A percentile compares a stretch with the other conserved stretches of the same genome.
Conservation (phyloP, 805 yeast genomes). For the Nakazawaea holstii region DNA sequence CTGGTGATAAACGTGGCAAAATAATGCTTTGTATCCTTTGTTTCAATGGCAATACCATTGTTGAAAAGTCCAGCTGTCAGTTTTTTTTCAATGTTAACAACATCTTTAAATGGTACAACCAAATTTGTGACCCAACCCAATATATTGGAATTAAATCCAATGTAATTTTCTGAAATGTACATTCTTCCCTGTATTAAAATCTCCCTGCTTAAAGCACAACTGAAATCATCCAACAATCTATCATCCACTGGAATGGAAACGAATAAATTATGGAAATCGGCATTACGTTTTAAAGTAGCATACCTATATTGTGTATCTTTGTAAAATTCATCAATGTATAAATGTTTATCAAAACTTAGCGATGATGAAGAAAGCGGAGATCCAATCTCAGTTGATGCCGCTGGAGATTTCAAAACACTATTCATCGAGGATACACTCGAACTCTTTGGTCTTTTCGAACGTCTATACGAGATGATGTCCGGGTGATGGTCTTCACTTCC, state of each 20-base stretch:
- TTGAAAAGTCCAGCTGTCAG: slow-evolving; percentile 87
- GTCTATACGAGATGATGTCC: slow-evolving; percentile 24
- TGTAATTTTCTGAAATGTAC: slow-evolving; percentile 68
- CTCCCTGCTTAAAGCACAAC: slow-evolving; percentile 86
- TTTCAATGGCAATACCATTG: slow-evolving; percentile 75
- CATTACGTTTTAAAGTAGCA: slow-evolving; percentile 59
- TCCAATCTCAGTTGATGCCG: slow-evolving; percentile 5
- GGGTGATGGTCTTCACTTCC: slow-evolving; percentile 20
- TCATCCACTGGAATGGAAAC: slow-evolving; percentile 64
- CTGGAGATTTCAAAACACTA: slow-evolving; percentile 14
- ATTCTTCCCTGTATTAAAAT: slow-evolving; percentile 83
- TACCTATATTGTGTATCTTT: slow-evolving; percentile 54
- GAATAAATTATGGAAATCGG: slow-evolving; percentile 76
- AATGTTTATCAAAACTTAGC: slow-evolving; percentile 28
- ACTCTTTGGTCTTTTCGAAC: slow-evolving; percentile 18
- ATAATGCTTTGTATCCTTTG: slow-evolving; percentile 57
- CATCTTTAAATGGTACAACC: slow-evolving; percentile 65
- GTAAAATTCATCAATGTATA: slow-evolving; percentile 55
- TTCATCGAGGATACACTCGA: slow-evolving; percentile 16
- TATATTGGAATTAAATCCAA: slow-evolving; percentile 83
- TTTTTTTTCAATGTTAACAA: slow-evolving; percentile 70
- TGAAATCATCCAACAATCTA: slow-evolving; percentile 75
- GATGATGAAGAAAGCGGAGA: slow-evolving; percentile 10
- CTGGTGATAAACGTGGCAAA: slow-evolving; percentile 87
- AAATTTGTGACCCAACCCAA: slow-evolving; percentile 89